Conservation (phyloP, 1,139 yeast species). For the Hansenula sp. region DNA sequence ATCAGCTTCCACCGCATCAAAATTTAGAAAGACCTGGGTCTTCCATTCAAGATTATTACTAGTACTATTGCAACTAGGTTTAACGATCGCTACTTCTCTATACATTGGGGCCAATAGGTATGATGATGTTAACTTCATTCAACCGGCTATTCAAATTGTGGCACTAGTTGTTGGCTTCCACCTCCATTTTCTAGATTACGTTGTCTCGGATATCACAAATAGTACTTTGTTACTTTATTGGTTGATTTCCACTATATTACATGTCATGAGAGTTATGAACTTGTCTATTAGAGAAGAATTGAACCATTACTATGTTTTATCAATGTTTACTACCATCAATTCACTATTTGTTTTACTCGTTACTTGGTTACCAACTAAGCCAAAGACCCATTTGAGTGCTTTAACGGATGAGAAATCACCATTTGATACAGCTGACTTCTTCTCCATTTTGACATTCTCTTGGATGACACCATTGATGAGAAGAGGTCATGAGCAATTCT, state of each 20-base stretch:
- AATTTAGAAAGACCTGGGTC: slow-evolving; percentile 36
- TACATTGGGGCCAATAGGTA: slow-evolving; percentile 18
- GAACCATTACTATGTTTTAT: slow-evolving; percentile 37
- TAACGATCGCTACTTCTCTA: slow-evolving; percentile 23
- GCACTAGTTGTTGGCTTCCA: slow-evolving; percentile 44
- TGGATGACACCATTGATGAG: slow-evolving; percentile 96
- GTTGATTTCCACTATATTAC: slow-evolving; percentile 51
- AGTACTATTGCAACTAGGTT: slow-evolving; percentile 26
- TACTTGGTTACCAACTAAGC: slow-evolving; percentile 50
- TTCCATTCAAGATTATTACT: slow-evolving; percentile 29
- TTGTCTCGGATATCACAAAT: slow-evolving; percentile 59
- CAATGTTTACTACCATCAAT: slow-evolving; percentile 45
- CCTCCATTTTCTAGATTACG: slow-evolving; percentile 71
- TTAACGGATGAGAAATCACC: slow-evolving; percentile 46
- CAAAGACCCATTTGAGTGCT: slow-evolving; percentile 38
- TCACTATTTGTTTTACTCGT: slow-evolving; percentile 47
- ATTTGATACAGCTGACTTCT: slow-evolving; percentile 76
- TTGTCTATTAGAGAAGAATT: slow-evolving; percentile 41
- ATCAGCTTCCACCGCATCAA: slow-evolving; percentile 27
- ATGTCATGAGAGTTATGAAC: slow-evolving; percentile 42
- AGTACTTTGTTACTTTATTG: slow-evolving; percentile 75
- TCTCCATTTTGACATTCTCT: slow-evolving; percentile 72
- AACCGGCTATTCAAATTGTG: slow-evolving; percentile 23
- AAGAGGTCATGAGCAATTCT: slow-evolving; percentile 70
- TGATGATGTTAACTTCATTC: slow-evolving; percentile 24